Evolutionary conservation across 2,329 filamentous ascomycete genomes (phyloP).

Genomic region (Colletotrichum sublineola): DNA sequence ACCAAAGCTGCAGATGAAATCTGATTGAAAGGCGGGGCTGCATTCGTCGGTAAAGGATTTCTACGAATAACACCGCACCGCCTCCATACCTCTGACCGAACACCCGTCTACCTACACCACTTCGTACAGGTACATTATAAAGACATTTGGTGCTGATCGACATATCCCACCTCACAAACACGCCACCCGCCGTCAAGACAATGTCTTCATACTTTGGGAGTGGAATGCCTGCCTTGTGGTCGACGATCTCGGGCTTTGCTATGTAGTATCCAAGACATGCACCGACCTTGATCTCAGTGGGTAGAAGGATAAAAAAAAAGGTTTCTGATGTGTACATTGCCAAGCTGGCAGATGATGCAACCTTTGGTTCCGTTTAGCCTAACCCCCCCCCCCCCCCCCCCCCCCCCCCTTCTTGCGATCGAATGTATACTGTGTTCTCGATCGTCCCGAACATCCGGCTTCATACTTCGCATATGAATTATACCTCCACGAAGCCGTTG

Average conservation of each 20-base stretch:
- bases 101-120: constrained; percentile 13
- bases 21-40: constrained; percentile 29
- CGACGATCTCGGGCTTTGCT: not conserved
- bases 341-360: not conserved
- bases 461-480: too few relatives aligned
- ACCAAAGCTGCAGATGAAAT: constrained; percentile 38
- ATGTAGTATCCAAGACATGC: not conserved
- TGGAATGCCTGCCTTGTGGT: not conserved
- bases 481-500: not conserved
- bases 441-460: not conserved
- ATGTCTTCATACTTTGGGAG: not conserved
- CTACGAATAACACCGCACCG: constrained; percentile 24
- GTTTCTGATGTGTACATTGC: not conserved
- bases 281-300: not conserved
- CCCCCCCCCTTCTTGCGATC: not conserved
- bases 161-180: not conserved
- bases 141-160: constrained; percentile 23
- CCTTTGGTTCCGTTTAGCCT: not conserved
- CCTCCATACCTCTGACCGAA: constrained; percentile 36
- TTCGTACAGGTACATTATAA: not conserved
- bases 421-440: not conserved
- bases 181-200: not conserved
- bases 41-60: constrained; percentile 35
- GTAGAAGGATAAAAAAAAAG: not conserved
- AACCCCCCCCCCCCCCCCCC: not conserved